A percentile compares a stretch with the other conserved stretches of the same genome.
Conservation (phyloP, 2,329 filamentous ascomycete species). For the Lasiodiplodia sp. region DNA sequence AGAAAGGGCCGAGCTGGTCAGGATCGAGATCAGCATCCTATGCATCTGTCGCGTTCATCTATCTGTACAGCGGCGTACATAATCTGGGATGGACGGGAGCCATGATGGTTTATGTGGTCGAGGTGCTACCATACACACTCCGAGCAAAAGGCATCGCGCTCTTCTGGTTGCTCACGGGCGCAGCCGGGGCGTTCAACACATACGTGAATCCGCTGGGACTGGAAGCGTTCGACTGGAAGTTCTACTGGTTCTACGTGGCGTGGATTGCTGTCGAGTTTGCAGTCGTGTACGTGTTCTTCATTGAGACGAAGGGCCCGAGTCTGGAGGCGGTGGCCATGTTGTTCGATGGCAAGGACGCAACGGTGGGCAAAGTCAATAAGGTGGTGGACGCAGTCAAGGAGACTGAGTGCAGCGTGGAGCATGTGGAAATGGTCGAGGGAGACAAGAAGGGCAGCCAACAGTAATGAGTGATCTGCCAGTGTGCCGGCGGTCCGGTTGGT, state of each 20-base stretch:
- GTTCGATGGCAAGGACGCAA: constrained; percentile 37
- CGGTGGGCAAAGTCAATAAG: constrained; percentile 21
- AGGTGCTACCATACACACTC: constrained; percentile 57
- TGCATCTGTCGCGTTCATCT: constrained; percentile 39
- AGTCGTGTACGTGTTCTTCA: constrained; percentile 38
- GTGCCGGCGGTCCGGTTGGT: constrained; percentile 5
- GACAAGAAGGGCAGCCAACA: no score
- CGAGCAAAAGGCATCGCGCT: constrained; percentile 55
- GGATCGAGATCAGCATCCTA: constrained; percentile 33
- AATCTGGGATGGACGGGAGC: constrained; percentile 43
- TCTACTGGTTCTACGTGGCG: constrained; percentile 47
- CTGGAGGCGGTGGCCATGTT: constrained; percentile 39
- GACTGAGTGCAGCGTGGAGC: not conserved
- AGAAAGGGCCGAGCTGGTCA: constrained; percentile 17
- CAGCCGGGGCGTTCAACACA: constrained; percentile 54
- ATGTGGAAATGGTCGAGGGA: not conserved
- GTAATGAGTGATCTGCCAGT: not conserved
- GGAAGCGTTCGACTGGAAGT: constrained; percentile 50
- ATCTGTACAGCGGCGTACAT: constrained; percentile 36
- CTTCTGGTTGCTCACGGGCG: constrained; percentile 55
- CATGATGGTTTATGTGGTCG: constrained; percentile 53
- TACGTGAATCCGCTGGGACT: constrained; percentile 55
- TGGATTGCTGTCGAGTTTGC: constrained; percentile 25
- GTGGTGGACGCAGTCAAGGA: constrained; percentile 10
- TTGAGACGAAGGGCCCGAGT: constrained; percentile 39